Percentiles rank a stretch among this genome's conserved stretches.
These are phyloP conservation scores for Orbilia brochopaga DNA, from an alignment of 2,329 filamentous ascomycete genomes.

Conservation along the genomic window DNA sequence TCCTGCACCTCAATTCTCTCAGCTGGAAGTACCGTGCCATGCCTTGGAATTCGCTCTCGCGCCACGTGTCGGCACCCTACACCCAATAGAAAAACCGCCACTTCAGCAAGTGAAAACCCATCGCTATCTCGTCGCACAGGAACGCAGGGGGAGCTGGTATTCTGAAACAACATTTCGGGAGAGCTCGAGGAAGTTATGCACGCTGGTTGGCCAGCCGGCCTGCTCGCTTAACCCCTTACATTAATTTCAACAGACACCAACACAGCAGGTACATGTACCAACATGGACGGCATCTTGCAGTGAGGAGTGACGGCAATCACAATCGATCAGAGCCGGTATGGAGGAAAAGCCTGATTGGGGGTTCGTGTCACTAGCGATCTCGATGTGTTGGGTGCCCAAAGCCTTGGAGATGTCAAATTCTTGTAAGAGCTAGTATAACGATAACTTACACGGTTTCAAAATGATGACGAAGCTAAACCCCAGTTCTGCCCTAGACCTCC, in stretches of 20 bases:
- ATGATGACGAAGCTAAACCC: background rate
- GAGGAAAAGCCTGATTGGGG: background rate
- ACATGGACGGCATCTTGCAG: background rate
- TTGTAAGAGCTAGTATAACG: no score
- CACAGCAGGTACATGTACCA: background rate
- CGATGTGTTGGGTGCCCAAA: background rate
- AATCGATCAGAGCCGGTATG: background rate
- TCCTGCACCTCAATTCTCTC: background rate
- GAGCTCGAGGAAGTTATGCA: conserved; percentile 9
- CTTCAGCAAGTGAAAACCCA: conserved; percentile 14
- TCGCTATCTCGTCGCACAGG: conserved; percentile 17
- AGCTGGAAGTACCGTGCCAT: background rate
- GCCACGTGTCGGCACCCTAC: conserved; percentile 23
- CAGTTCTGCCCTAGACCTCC: no score
- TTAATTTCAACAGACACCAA: conserved; percentile 9
- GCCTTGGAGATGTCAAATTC: background rate
- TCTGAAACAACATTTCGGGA: conserved; percentile 25
- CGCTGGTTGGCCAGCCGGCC: conserved; percentile 10
- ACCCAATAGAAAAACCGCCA: conserved; percentile 16
- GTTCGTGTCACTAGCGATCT: background rate
- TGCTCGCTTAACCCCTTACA: conserved; percentile 36
- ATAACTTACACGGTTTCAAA: background rate
- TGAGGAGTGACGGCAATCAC: background rate
- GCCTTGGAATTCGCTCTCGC: conserved; percentile 20
- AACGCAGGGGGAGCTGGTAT: conserved; percentile 14